phyloP scores from a whole-genome alignment of 495 filamentous ascomycete genomes.

The Polyplosphaeria fusca region DNA sequence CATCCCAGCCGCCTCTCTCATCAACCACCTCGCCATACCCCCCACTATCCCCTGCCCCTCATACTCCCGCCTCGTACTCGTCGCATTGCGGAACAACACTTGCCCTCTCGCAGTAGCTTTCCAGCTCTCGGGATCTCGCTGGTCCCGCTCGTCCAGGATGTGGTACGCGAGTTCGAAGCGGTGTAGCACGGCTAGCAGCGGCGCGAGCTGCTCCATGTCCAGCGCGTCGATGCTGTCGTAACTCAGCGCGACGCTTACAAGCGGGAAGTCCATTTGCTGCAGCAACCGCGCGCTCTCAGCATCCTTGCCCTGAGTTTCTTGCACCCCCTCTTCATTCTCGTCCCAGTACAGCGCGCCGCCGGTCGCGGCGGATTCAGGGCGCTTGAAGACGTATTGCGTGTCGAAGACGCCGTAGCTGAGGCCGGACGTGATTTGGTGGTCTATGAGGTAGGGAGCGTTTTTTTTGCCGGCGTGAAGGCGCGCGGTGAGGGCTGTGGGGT shows the following conservation, averaged over 20 bases:
- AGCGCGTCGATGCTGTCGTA: constrained; percentile 41
- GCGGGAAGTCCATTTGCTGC: constrained; percentile 50
- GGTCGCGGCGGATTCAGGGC: constrained; percentile 40
- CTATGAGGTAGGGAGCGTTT: constrained; percentile 28
- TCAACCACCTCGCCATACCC: constrained; percentile 40
- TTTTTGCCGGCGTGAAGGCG: constrained; percentile 28
- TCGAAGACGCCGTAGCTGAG: constrained; percentile 49
- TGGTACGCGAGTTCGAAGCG: constrained; percentile 35
- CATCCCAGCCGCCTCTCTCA: constrained; percentile 37
- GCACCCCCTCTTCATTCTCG: constrained; percentile 3
- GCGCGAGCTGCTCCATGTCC: constrained; percentile 34
- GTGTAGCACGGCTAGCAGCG: constrained; percentile 37
- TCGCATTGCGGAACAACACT: constrained; percentile 45
- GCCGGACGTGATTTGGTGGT: constrained; percentile 43
- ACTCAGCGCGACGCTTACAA: constrained; percentile 43
- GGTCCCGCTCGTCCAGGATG: constrained; percentile 27
- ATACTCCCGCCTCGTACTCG: constrained; percentile 39
- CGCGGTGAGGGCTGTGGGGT: constrained; percentile 32
- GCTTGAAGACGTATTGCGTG: constrained; percentile 47
- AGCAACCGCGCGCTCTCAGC: constrained; percentile 45
- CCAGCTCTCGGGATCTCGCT: constrained; percentile 29
- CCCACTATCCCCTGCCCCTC: constrained; percentile 42
- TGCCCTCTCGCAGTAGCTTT: constrained; percentile 35
- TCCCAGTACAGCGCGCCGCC: constrained; percentile 48
- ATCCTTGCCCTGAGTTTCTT: constrained; percentile 8